A percentile compares a stretch with the other conserved stretches of the same genome.
Evolutionary conservation across 306 rosid species (phyloP).

Genomic region (Mimosa bimucronata): DNA sequence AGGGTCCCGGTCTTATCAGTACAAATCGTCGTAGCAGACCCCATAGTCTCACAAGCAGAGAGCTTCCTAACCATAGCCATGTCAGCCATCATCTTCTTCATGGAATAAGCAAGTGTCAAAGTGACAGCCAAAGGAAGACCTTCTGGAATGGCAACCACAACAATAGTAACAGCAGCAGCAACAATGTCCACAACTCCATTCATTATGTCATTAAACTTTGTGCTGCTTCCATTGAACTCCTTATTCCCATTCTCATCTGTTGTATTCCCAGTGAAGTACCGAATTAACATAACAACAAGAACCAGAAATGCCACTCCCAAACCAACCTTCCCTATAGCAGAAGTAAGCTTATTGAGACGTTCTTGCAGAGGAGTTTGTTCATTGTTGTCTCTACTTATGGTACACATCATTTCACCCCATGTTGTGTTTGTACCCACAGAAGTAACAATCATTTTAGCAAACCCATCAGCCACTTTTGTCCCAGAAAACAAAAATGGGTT

Average conservation of each 20-base stretch:
- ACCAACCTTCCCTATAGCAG: constrained; percentile 38
- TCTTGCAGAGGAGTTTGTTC: constrained; percentile 1
- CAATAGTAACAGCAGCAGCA: constrained; percentile 45
- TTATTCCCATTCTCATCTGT: constrained; percentile 32
- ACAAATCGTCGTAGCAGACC: constrained; percentile 49
- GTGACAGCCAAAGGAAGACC: constrained; percentile 50
- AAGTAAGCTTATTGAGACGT: constrained; percentile 32
- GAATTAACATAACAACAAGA: constrained; percentile 32
- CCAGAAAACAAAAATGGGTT: constrained; percentile 8
- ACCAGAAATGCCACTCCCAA: constrained; percentile 40
- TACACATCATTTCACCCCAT: constrained; percentile 15
- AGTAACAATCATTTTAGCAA: not conserved
- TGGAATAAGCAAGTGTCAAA: constrained; percentile 48
- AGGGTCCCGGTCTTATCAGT: constrained; percentile 54
- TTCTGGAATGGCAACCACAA: constrained; percentile 56
- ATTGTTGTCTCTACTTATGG: not conserved
- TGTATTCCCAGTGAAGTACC: constrained; percentile 20
- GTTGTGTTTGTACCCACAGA: not conserved
- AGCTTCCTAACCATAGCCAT: constrained; percentile 51
- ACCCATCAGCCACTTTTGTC: constrained; percentile 3
- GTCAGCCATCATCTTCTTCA: constrained; percentile 58
- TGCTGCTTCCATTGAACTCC: constrained; percentile 28
- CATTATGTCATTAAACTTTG: constrained; percentile 23
- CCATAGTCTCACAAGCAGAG: constrained; percentile 54
- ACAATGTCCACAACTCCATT: constrained; percentile 33